Conservation (phyloP, 1,284 basidiomycete genomes). For the Rugosomyces carneus region DNA sequence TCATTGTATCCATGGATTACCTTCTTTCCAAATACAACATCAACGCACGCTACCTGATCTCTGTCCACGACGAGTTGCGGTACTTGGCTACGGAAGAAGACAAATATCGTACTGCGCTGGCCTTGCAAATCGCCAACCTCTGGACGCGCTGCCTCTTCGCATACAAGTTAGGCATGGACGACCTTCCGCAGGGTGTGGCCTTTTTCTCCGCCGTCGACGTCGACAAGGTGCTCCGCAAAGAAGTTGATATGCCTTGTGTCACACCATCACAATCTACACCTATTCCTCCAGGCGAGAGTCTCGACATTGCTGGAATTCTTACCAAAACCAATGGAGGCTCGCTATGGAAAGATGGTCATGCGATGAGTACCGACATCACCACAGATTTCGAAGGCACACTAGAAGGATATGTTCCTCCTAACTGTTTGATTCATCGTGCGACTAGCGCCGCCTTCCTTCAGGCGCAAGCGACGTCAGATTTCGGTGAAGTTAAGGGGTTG, state of each 20-base stretch:
- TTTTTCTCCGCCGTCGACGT: slow-evolving; percentile 98
- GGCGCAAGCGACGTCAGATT: slow-evolving; percentile 67
- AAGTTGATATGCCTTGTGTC: slow-evolving; percentile 93
- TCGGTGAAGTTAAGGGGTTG: slow-evolving; percentile 61
- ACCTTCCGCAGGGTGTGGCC: slow-evolving; percentile 89
- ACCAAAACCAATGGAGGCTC: slow-evolving; percentile 62
- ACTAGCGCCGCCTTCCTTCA: slow-evolving; percentile 55
- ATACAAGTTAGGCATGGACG: slow-evolving; percentile 90
- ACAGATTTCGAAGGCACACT: slow-evolving; percentile 25
- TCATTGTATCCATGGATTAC: slow-evolving; percentile 94
- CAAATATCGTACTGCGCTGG: slow-evolving; percentile 84
- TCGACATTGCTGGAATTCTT: slow-evolving; percentile 71
- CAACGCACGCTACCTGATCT: slow-evolving; percentile 90
- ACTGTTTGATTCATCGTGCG: slow-evolving; percentile 62
- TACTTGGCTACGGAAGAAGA: slow-evolving; percentile 91
- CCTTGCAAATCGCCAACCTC: slow-evolving; percentile 91
- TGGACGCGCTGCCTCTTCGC: slow-evolving; percentile 95
- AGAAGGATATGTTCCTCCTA: slow-evolving; percentile 44
- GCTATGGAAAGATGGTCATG: slow-evolving; percentile 47
- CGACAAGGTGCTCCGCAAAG: slow-evolving; percentile 89
- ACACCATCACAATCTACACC: slow-evolving; percentile 87
- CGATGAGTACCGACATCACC: slow-evolving; percentile 36
- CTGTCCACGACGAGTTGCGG: slow-evolving; percentile 95
- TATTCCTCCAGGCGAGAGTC: slow-evolving; percentile 81
- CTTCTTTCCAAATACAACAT: slow-evolving; percentile 81